Evolutionary conservation across 768 basidiomycete genomes (phyloP).

Genomic region (Pulveroboletus sp.): DNA sequence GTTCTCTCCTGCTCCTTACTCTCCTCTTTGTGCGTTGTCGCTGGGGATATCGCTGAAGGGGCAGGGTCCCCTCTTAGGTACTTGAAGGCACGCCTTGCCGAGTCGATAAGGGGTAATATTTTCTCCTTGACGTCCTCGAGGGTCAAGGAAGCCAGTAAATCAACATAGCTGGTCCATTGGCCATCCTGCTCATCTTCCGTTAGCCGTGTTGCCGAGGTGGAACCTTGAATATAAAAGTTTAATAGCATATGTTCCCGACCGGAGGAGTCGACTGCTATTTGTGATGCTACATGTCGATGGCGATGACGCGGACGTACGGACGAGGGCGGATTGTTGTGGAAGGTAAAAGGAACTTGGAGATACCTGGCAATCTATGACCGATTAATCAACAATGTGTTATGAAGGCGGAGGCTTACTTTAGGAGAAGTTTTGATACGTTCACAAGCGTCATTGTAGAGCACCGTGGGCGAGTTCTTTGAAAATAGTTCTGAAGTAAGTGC

Average conservation of each 20-base stretch:
- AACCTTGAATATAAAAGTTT: slow-evolving; percentile 76
- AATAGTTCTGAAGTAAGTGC: slow-evolving; percentile 81
- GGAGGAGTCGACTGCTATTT: slow-evolving; percentile 66
- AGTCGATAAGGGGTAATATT: slow-evolving; percentile 41
- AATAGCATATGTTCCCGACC: slow-evolving; percentile 84
- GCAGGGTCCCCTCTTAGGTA: slow-evolving; percentile 68
- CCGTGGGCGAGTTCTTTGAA: slow-evolving; percentile 85
- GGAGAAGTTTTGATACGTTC: slow-evolving; percentile 46
- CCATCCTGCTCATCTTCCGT: slow-evolving; percentile 24
- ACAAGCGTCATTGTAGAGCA: slow-evolving; percentile 65
- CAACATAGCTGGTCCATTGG: slow-evolving; percentile 35
- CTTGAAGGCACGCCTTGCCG: slow-evolving; percentile 57
- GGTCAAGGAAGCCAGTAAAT: slow-evolving; percentile 51
- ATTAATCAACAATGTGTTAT: neutral
- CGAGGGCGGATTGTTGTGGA: slow-evolving; percentile 85
- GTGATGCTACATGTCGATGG: slow-evolving; percentile 78
- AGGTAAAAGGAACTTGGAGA: slow-evolving; percentile 63
- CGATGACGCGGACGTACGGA: slow-evolving; percentile 73
- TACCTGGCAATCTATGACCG: slow-evolving; percentile 60
- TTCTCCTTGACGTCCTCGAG: slow-evolving; percentile 53
- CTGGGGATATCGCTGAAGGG: slow-evolving; percentile 34
- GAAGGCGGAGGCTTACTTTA: slow-evolving; percentile 31
- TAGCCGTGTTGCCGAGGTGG: slow-evolving; percentile 31
- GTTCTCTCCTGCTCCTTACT: slow-evolving; percentile 29
- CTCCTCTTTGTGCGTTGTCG: slow-evolving; percentile 24